phyloP scores from a whole-genome alignment of 495 filamentous ascomycete genomes.

The Talaromyces wortmannii region DNA sequence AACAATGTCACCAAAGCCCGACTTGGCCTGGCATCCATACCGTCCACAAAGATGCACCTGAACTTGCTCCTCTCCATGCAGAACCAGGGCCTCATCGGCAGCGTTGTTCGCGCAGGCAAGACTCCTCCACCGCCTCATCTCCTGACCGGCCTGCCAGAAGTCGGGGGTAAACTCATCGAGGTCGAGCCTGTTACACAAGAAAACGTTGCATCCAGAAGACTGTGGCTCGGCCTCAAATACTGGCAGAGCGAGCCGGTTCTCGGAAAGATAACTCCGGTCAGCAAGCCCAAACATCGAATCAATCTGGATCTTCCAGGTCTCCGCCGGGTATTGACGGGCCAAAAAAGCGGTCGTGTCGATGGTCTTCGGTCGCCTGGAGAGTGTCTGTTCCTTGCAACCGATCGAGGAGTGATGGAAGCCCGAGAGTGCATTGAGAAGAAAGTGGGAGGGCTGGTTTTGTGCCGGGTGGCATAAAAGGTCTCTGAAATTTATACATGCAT shows the following conservation, averaged over 20 bases:
- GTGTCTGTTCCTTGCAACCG: slow-evolving; percentile 72
- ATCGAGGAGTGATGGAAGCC: slow-evolving; percentile 73
- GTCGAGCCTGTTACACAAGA: slow-evolving; percentile 60
- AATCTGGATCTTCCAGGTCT: slow-evolving; percentile 56
- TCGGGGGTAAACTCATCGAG: slow-evolving; percentile 1
- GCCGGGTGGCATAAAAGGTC: slow-evolving; percentile 47
- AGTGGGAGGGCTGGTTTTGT: slow-evolving; percentile 77
- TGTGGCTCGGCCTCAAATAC: slow-evolving; percentile 96
- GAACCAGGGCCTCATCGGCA: slow-evolving; percentile 71
- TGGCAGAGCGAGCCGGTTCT: slow-evolving; percentile 82
- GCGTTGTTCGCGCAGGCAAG: slow-evolving; percentile 71
- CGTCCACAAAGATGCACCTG: slow-evolving; percentile 75
- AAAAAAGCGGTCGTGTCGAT: slow-evolving; percentile 54
- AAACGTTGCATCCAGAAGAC: slow-evolving; percentile 68
- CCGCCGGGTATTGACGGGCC: slow-evolving; percentile 57
- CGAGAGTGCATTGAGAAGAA: slow-evolving; percentile 83
- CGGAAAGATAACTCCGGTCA: slow-evolving; percentile 58
- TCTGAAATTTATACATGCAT: slow-evolving; percentile 11
- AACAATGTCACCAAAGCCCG: slow-evolving; percentile 87
- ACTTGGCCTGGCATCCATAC: slow-evolving; percentile 81
- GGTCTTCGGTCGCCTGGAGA: slow-evolving; percentile 77
- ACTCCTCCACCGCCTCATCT: slow-evolving; percentile 53
- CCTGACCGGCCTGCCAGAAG: slow-evolving; percentile 36
- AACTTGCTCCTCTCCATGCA: slow-evolving; percentile 70
- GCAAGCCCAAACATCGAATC: slow-evolving; percentile 69